phyloP scores from a whole-genome alignment of 2,329 filamentous ascomycete species.

The Aspergillus puulaauensis region DNA sequence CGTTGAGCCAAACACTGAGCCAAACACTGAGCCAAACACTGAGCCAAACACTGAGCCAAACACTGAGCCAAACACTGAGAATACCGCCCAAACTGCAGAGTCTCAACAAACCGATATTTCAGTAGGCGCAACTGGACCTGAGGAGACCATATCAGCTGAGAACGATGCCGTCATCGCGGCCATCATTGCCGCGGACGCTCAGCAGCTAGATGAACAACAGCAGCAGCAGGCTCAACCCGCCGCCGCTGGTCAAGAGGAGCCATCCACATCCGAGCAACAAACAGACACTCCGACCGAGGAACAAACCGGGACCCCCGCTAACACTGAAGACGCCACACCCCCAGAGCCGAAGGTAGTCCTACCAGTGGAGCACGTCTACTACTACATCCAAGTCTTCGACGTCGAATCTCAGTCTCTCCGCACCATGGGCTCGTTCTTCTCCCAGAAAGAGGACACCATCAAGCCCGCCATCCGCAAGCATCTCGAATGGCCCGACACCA shows the following conservation, averaged over 20 bases:
- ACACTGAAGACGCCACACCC: constrained; percentile 6
- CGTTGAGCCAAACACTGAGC: neutral
- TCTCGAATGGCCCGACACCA: constrained; percentile 37
- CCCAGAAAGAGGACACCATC: constrained; percentile 39
- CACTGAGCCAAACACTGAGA: neutral
- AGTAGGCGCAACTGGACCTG: neutral
- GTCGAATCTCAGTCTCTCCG: constrained; percentile 46
- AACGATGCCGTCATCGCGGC: constrained; percentile 29
- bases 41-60: neutral
- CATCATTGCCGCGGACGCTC: constrained; percentile 30
- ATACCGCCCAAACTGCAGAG: neutral
- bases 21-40: neutral
- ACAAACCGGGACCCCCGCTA: neutral
- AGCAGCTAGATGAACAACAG: constrained; percentile 20
- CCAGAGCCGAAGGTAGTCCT: constrained; percentile 20
- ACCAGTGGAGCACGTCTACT: constrained; percentile 43
- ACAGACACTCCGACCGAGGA: constrained; percentile 16
- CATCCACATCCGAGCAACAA: constrained; percentile 13
- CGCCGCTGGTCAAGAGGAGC: neutral
- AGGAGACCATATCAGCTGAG: constrained; percentile 4
- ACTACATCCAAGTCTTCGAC: constrained; percentile 55
- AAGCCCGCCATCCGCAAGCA: constrained; percentile 41
- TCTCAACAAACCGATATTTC: neutral
- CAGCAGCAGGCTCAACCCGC: constrained; percentile 9
- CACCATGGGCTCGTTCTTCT: constrained; percentile 44